phyloP scores from a whole-genome alignment of 805 yeast species.

The Nadsonia fulvescens region DNA sequence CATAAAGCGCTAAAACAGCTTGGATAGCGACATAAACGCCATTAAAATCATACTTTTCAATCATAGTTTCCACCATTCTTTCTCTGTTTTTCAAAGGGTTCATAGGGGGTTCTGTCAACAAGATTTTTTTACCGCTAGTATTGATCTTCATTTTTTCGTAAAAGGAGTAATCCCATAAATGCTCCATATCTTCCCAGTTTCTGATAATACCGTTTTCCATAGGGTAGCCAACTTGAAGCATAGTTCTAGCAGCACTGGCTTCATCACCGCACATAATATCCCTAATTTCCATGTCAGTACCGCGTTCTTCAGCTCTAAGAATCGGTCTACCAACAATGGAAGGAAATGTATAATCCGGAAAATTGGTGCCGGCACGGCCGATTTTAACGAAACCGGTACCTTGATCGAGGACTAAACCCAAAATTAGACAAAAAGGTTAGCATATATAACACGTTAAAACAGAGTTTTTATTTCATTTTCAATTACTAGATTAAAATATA shows the following conservation, averaged over 20 bases:
- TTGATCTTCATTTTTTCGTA: constrained; percentile 75
- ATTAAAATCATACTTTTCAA: constrained; percentile 75
- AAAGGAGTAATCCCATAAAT: constrained; percentile 94
- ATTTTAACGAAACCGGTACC: constrained; percentile 98
- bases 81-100: constrained; percentile 85
- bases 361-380: constrained; percentile 91
- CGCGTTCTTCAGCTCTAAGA: constrained; percentile 86
- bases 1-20: constrained; percentile 94
- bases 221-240: constrained; percentile 86
- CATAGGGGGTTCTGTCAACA: constrained; percentile 96
- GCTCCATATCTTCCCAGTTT: constrained; percentile 98
- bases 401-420: constrained; percentile 97
- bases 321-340: constrained; percentile 96
- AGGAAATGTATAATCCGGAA: constrained; percentile 94
- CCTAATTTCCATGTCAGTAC: constrained; percentile 52
- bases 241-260: constrained; percentile 77
- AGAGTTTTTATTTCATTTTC: no score
- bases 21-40: constrained; percentile 93
- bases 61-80: constrained; percentile 81
- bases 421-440: no score
- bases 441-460: no score
- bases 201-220: constrained; percentile 97
- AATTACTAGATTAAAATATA: no score
- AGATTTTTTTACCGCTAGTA: constrained; percentile 54
- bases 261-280: constrained; percentile 98